Percentiles rank a stretch among this genome's conserved stretches.
These are phyloP conservation scores for Cutaneotrichosporon sp. DNA, from an alignment of 1,284 basidiomycete species.

Conservation along the genomic window DNA sequence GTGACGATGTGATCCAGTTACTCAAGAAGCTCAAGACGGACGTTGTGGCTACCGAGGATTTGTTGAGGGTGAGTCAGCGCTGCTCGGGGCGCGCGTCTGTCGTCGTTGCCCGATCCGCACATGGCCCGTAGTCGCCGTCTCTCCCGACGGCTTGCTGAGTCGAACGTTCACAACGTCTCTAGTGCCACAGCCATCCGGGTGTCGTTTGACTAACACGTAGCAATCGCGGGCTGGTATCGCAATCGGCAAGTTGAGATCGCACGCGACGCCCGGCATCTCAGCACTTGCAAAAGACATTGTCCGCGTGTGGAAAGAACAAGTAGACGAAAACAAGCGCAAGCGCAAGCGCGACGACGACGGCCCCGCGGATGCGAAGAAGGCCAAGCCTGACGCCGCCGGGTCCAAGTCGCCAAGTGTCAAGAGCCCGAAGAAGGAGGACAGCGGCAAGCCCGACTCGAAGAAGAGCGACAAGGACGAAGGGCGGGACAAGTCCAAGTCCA, in stretches of 20 bases:
- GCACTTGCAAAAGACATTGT: constrained; percentile 89
- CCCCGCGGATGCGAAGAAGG: constrained; percentile 31
- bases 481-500: constrained; percentile 1
- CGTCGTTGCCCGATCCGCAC: no score
- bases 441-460: background rate
- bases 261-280: constrained; percentile 66
- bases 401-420: constrained; percentile 7
- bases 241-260: constrained; percentile 80
- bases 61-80: constrained; percentile 71
- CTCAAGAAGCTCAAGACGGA: constrained; percentile 70
- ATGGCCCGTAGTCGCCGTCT: no score
- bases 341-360: constrained; percentile 32
- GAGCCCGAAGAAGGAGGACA: constrained; percentile 1
- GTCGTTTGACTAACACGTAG: constrained; percentile 23
- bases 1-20: constrained; percentile 68
- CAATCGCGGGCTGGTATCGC: constrained; percentile 81
- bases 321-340: constrained; percentile 67
- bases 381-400: constrained; percentile 28
- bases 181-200: no score
- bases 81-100: no score
- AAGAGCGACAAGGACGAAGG: constrained; percentile 2
- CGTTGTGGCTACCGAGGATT: constrained; percentile 74
- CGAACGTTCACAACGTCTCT: no score
- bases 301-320: constrained; percentile 81
- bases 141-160: no score